Conservation (phyloP, 495 filamentous ascomycete genomes). For the Cercophora newfieldiana region DNA sequence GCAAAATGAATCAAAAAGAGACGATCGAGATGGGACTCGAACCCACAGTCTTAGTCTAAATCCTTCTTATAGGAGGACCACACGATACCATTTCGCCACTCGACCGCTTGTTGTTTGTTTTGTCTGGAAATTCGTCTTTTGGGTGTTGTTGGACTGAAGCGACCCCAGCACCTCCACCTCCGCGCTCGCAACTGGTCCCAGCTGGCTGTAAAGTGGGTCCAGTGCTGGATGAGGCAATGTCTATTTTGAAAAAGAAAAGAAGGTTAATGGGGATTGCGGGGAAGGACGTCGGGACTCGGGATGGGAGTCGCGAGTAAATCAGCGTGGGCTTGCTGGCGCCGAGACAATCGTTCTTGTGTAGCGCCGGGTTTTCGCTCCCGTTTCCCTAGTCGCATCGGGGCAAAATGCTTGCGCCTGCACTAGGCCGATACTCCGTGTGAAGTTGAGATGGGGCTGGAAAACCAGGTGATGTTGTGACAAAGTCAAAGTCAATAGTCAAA, state of each 20-base stretch:
- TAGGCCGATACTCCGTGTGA: background rate
- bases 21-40: conserved; percentile 16
- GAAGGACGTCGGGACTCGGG: background rate
- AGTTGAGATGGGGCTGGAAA: background rate
- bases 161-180: background rate
- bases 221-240: background rate
- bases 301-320: background rate
- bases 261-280: background rate
- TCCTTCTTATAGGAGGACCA: conserved; percentile 8
- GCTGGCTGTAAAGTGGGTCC: background rate
- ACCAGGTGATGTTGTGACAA: background rate
- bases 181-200: background rate
- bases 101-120: conserved; percentile 9
- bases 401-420: background rate
- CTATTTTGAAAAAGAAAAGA: background rate
- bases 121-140: background rate
- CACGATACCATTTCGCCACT: conserved; percentile 14
- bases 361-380: background rate
- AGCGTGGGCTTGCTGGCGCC: background rate
- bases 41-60: conserved; percentile 16
- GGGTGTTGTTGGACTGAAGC: background rate
- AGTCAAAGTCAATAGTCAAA: background rate
- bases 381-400: background rate
- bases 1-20: background rate
- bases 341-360: background rate